Base-by-base conservation (phyloP, 208 protist species). In the Leishmania lainsoni region DNA sequence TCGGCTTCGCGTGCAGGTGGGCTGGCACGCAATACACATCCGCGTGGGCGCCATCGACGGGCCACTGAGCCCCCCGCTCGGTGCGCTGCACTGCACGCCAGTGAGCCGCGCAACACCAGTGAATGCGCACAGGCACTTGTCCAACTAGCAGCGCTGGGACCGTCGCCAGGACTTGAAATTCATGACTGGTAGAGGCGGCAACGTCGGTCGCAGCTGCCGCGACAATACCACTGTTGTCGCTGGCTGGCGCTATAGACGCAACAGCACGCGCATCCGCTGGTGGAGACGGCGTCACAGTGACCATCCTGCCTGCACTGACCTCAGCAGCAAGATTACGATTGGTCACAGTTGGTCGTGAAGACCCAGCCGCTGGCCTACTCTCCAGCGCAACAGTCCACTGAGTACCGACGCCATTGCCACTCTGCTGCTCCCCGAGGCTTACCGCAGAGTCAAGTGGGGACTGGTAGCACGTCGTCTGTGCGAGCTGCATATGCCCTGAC, bases 21-120 rank as follows among this genome's bases (percentile, higher is more conserved):
- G 75, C 58, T 51, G 75, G 75, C 10, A 78, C 75, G 35, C 75
- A 78, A 65, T 78, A 78, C 52, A 78, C 75, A 63, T 78, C 75
- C 5, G 75, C 58, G 48, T 29, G 59, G 29, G 58, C 26, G 5
- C 75, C 75, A n/a, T 68, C 75, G 75, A 52, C n/a, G 29, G 75
- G 20, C 52, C 59, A 78, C 75, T 78, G 75, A 32, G 59, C 75
- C 14, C 75, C 75, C 0, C 75, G 58, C 22, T 78, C 75, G 14
- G 75, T 78, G 42, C 75, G 75, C 75, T 69, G 58, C 17, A 78
- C 59, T 5, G 75, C 75, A 22, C 75, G 75, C 75, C 75, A 78
- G 75, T 78, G 75, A 29, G 75, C 45, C 5, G 52, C 75, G 35
- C 75, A 78, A 42, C 75, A 78, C 75, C 75, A 78, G 58, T 78